phyloP scores from a whole-genome alignment of 768 basidiomycete genomes.

The Collybia nuda region DNA sequence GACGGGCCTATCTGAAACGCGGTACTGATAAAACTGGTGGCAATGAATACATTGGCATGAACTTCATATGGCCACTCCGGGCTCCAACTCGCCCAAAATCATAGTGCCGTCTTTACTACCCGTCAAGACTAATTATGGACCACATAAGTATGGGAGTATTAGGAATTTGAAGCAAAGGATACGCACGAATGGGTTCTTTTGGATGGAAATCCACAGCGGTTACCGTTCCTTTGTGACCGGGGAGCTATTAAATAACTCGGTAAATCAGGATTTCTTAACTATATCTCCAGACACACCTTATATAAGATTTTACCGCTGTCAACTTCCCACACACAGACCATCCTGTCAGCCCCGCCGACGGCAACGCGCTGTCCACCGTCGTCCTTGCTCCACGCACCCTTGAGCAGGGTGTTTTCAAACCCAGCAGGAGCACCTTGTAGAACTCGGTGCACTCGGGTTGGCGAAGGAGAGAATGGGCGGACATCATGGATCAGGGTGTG shows the following conservation, averaged over 20 bases:
- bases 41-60: no score
- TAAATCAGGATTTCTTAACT: not conserved
- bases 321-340: constrained; percentile 86
- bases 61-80: constrained; percentile 43
- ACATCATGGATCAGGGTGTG: constrained; percentile 90
- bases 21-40: no score
- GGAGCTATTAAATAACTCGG: constrained; percentile 49
- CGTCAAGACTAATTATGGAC: constrained; percentile 65
- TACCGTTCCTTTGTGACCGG: constrained; percentile 96
- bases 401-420: constrained; percentile 86
- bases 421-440: constrained; percentile 89
- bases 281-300: constrained; percentile 52
- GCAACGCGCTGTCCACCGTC: constrained; percentile 82
- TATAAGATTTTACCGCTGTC: constrained; percentile 74
- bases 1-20: no score
- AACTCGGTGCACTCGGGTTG: constrained; percentile 76
- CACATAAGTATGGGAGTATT: not conserved
- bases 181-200: constrained; percentile 90
- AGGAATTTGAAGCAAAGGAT: not conserved
- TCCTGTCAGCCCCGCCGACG: constrained; percentile 88
- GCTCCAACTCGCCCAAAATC: constrained; percentile 89
- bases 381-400: constrained; percentile 85
- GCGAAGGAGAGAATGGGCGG: constrained; percentile 88
- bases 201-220: constrained; percentile 97
- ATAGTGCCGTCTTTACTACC: constrained; percentile 92